Evolutionary conservation across 2,329 filamentous ascomycete species (phyloP).

Genomic region (Didymosphaeria variabile): DNA sequence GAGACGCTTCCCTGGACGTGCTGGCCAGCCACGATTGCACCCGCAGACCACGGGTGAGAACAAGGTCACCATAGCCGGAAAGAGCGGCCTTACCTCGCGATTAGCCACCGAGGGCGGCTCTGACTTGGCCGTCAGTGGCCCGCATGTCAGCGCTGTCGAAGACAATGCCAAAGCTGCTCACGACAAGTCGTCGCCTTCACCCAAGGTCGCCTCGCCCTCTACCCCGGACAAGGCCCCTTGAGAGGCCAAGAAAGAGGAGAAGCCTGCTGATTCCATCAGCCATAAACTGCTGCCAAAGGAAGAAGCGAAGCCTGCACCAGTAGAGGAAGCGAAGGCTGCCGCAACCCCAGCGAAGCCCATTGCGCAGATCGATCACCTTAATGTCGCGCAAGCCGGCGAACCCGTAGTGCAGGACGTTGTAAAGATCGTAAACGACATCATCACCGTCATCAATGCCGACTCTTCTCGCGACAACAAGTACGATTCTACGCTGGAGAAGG

Average conservation of each 20-base stretch:
- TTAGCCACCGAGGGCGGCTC: slow-evolving; percentile 67
- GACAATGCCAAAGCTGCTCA: slow-evolving; percentile 54
- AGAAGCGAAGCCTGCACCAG: slow-evolving; percentile 28
- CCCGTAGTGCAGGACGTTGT: slow-evolving; percentile 92
- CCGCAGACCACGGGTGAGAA: slow-evolving; percentile 65
- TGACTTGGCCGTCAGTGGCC: slow-evolving; percentile 56
- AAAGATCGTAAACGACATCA: slow-evolving; percentile 95
- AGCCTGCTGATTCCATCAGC: slow-evolving; percentile 33
- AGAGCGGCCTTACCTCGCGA: slow-evolving; percentile 85
- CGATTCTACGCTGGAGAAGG: slow-evolving; percentile 79
- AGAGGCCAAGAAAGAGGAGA: slow-evolving; percentile 44
- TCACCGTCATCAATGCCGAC: slow-evolving; percentile 90
- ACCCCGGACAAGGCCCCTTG: slow-evolving; percentile 33
- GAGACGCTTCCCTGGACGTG: slow-evolving; percentile 74
- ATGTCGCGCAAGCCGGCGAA: slow-evolving; percentile 78
- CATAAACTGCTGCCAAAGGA: slow-evolving; percentile 32
- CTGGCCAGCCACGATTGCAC: slow-evolving; percentile 52
- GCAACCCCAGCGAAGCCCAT: slow-evolving; percentile 36
- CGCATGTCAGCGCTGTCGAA: slow-evolving; percentile 69
- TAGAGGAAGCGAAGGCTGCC: slow-evolving; percentile 31
- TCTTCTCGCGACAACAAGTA: slow-evolving; percentile 77
- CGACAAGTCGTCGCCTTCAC: slow-evolving; percentile 23
- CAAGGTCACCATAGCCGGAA: slow-evolving; percentile 82
- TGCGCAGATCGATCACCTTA: slow-evolving; percentile 78
- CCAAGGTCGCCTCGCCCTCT: slow-evolving; percentile 37